Percentiles rank a stretch among this genome's conserved stretches.
Conservation (phyloP, 1,284 basidiomycete genomes). For the Heimioporus retisporus region DNA sequence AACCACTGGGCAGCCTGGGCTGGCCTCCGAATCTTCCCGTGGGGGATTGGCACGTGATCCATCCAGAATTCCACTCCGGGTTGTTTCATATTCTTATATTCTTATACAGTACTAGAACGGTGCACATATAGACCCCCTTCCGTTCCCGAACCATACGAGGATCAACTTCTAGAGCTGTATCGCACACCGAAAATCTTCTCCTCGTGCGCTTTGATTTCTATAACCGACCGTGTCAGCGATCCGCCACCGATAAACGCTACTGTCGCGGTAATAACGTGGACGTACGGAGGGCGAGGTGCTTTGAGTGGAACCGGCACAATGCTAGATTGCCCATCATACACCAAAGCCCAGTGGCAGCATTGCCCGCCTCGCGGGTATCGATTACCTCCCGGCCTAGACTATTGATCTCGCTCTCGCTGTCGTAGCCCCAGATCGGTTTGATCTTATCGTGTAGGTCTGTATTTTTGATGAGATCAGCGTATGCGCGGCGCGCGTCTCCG, state of each 20-base stretch:
- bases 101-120: no score
- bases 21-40: no score
- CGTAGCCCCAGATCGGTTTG: slow-evolving; percentile 68
- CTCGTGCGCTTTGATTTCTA: slow-evolving; percentile 71
- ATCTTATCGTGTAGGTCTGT: slow-evolving; percentile 40
- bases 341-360: slow-evolving; percentile 59
- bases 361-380: slow-evolving; percentile 44
- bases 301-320: slow-evolving; percentile 50
- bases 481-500: slow-evolving; percentile 37
- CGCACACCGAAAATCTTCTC: slow-evolving; percentile 60
- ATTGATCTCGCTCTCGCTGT: slow-evolving; percentile 72
- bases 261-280: slow-evolving; percentile 7
- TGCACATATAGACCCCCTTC: no score
- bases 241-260: no score
- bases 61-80: no score
- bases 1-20: no score
- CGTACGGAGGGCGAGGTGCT: slow-evolving; percentile 52
- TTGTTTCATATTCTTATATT: no score
- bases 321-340: slow-evolving; percentile 48
- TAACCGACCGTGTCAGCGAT: slow-evolving; percentile 54
- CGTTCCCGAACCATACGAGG: no score
- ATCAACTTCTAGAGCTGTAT: slow-evolving; percentile 33
- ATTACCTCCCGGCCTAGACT: slow-evolving; percentile 62
- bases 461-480: slow-evolving; percentile 32
- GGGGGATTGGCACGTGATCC: no score